Conservation (phyloP, 2,329 filamentous ascomycete genomes). For the Colletotrichum shisoi region DNA sequence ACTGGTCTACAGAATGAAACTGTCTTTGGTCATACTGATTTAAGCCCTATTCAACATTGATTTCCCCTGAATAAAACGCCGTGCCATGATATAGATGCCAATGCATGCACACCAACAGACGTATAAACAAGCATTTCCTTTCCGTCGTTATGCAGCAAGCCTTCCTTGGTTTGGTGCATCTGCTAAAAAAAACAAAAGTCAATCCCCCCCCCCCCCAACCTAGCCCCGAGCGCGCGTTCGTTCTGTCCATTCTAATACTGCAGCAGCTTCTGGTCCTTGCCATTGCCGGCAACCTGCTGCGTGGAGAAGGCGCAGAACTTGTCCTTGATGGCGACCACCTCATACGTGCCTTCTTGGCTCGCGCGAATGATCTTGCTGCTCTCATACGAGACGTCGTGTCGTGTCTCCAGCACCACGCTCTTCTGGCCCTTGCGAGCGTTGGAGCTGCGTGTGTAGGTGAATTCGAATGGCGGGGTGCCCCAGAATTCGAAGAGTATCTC, state of each 20-base stretch:
- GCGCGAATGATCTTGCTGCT: conserved; percentile 82
- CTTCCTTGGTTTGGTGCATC: conserved; percentile 12
- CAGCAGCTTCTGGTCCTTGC: conserved; percentile 53
- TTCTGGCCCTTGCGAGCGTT: conserved; percentile 83
- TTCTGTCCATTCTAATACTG: conserved; percentile 34
- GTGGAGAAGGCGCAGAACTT: conserved; percentile 88
- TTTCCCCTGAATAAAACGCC: conserved; percentile 41
- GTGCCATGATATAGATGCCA: conserved; percentile 54
- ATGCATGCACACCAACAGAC: conserved; percentile 41
- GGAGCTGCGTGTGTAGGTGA: conserved; percentile 91
- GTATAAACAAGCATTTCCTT: conserved; percentile 29
- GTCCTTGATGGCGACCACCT: conserved; percentile 96
- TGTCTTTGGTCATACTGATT: conserved; percentile 31
- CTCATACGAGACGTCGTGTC: conserved; percentile 84
- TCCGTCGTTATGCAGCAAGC: conserved; percentile 16
- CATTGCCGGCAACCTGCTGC: conserved; percentile 61
- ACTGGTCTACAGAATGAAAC: conserved; percentile 19
- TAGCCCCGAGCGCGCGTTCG: neutral
- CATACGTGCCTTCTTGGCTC: conserved; percentile 94
- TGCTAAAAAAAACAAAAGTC: neutral
- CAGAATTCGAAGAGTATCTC: conserved; percentile 95
- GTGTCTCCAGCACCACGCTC: conserved; percentile 84
- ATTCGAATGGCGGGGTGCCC: conserved; percentile 95
- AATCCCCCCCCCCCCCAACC: neutral
- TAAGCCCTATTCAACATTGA: conserved; percentile 36